These are phyloP conservation scores for Sphagnum magellanicum DNA, from an alignment of 228 moss, liverwort and hornwort genomes.

Conservation along the genomic window DNA sequence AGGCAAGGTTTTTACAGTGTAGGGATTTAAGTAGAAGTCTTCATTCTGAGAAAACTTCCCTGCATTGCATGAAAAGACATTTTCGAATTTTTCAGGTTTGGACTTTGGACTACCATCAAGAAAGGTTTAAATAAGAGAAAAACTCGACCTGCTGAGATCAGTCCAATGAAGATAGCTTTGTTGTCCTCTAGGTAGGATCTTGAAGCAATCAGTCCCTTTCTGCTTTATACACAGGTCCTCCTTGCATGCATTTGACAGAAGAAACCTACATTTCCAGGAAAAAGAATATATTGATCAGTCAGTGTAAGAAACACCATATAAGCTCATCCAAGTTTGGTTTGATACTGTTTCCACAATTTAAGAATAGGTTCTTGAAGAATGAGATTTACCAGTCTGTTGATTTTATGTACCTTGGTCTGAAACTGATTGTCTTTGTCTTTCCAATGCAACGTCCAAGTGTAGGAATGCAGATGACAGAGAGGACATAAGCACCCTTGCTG, in stretches of 20 bases:
- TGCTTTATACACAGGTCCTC: slow-evolving; percentile 83
- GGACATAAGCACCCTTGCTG: slow-evolving; percentile 72
- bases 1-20: no score
- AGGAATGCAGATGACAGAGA: slow-evolving; percentile 78
- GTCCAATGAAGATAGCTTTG: slow-evolving; percentile 83
- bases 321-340: not conserved
- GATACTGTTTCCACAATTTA: not conserved
- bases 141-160: slow-evolving; percentile 60
- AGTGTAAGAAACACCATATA: not conserved
- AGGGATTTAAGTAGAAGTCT: no score
- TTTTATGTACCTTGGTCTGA: slow-evolving; percentile 72
- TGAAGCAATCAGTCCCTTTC: slow-evolving; percentile 74
- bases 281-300: not conserved
- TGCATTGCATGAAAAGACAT: no score
- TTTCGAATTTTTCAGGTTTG: not conserved
- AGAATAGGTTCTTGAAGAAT: not conserved
- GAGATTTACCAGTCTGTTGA: not conserved
- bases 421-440: slow-evolving; percentile 83
- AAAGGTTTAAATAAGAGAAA: not conserved
- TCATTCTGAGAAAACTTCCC: not conserved
- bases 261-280: slow-evolving; percentile 38
- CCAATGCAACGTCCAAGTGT: slow-evolving; percentile 84
- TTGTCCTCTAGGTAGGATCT: slow-evolving; percentile 64
- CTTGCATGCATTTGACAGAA: slow-evolving; percentile 71
- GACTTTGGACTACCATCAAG: not conserved